phyloP scores from a whole-genome alignment of 345 rosid species.

The Salix suchowensis region DNA sequence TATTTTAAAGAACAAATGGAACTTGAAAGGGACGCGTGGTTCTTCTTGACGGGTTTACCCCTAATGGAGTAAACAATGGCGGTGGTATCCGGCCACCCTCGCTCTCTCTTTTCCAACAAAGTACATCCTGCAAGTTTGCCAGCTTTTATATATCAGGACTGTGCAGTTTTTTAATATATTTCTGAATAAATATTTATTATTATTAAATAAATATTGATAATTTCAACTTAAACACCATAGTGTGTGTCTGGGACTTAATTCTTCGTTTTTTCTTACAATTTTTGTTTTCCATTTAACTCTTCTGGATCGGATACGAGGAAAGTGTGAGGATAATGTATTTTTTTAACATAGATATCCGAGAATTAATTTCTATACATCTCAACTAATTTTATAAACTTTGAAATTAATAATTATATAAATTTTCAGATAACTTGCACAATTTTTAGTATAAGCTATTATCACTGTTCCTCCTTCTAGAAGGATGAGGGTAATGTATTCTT shows the following conservation, averaged over 20 bases:
- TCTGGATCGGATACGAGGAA: slow-evolving; percentile 34
- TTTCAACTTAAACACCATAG: too few relatives aligned
- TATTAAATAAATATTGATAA: too few relatives aligned
- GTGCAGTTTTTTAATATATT: background rate
- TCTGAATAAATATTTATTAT: too few relatives aligned
- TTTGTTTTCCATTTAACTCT: background rate
- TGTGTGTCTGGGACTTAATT: too few relatives aligned
- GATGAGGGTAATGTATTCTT: background rate
- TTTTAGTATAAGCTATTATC: too few relatives aligned
- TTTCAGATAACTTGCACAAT: too few relatives aligned
- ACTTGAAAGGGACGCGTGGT: background rate
- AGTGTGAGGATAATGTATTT: background rate
- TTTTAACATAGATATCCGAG: accelerated
- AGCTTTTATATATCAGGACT: too few relatives aligned
- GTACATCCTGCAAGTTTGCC: background rate
- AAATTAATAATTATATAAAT: too few relatives aligned
- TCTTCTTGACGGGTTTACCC: slow-evolving; percentile 23
- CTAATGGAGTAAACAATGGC: background rate
- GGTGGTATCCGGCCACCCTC: background rate
- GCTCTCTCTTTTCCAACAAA: background rate
- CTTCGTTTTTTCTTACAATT: background rate
- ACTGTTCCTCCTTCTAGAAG: too few relatives aligned
- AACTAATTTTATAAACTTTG: accelerated
- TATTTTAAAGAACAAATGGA: background rate
- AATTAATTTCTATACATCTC: accelerated